A percentile compares a stretch with the other conserved stretches of the same genome.
These are phyloP conservation scores for Trichoderma brevicompactum DNA, from an alignment of 2,329 filamentous ascomycete species.

Conservation along the genomic window DNA sequence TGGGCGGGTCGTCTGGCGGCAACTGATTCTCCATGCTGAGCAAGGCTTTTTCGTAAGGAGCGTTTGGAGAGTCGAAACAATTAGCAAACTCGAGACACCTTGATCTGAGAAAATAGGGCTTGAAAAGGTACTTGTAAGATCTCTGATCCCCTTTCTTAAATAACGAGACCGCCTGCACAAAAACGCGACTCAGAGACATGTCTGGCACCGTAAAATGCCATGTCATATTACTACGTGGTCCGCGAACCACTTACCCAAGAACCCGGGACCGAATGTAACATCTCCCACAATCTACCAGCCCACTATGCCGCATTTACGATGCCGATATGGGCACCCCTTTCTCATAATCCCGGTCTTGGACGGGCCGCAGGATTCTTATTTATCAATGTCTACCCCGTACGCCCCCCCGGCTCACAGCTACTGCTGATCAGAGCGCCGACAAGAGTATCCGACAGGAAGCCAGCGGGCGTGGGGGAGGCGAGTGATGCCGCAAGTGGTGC, in stretches of 20 bases:
- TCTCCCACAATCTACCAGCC: background rate
- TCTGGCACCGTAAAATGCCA: background rate
- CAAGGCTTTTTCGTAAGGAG: background rate
- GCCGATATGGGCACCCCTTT: background rate
- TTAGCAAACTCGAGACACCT: background rate
- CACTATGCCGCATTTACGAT: background rate
- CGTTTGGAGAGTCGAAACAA: background rate
- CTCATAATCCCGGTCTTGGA: background rate
- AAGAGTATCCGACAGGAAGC: background rate
- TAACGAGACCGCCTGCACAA: background rate
- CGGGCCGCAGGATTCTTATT: background rate
- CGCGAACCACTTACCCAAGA: slow-evolving; percentile 15
- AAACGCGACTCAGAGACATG: background rate
- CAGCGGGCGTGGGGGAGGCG: background rate
- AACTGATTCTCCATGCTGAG: slow-evolving; percentile 2
- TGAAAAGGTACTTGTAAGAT: background rate
- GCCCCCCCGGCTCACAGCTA: background rate
- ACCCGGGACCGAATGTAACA: slow-evolving; percentile 8
- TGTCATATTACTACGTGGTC: background rate
- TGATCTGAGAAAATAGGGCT: no score
- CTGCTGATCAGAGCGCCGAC: background rate
- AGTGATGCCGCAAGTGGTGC: no score
- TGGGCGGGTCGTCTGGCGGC: background rate
- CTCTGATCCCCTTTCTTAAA: slow-evolving; percentile 3
- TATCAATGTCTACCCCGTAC: background rate